phyloP scores from a whole-genome alignment of 2,329 filamentous ascomycete species.

The Fusarium citri region DNA sequence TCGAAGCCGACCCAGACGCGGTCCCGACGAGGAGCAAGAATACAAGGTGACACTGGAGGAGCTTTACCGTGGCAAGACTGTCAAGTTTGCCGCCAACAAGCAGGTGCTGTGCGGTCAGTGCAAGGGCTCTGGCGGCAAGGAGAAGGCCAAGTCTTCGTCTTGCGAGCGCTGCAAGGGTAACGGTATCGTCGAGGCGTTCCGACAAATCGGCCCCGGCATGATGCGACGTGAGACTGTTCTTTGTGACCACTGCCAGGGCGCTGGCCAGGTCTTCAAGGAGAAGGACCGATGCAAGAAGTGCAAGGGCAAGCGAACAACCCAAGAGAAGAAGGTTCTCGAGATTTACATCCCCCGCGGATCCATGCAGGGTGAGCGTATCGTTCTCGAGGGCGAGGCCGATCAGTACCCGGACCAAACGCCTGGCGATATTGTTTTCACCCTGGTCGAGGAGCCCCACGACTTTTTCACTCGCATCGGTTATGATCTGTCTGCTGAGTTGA shows the following conservation, averaged over 20 bases:
- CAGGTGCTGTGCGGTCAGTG: constrained; percentile 89
- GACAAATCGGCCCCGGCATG: constrained; percentile 87
- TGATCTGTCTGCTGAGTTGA: constrained; percentile 84
- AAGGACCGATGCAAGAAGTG: constrained; percentile 99
- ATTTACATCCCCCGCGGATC: constrained; percentile 94
- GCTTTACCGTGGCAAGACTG: constrained; percentile 98
- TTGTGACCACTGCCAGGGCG: constrained; percentile 86
- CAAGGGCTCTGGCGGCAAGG: constrained; percentile 90
- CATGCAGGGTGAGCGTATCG: constrained; percentile 87
- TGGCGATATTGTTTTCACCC: constrained; percentile 91
- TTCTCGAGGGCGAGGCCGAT: constrained; percentile 92
- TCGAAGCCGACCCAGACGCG: constrained; percentile 73
- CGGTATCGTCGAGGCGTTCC: constrained; percentile 80
- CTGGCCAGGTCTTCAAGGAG: constrained; percentile 89
- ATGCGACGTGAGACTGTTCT: constrained; percentile 82
- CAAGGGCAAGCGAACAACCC: constrained; percentile 88
- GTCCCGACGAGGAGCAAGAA: constrained; percentile 86
- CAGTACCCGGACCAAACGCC: constrained; percentile 89
- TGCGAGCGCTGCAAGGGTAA: constrained; percentile 88
- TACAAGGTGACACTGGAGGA: constrained; percentile 95
- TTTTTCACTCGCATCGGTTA: constrained; percentile 84
- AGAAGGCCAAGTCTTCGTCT: constrained; percentile 84
- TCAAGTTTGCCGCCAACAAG: constrained; percentile 95
- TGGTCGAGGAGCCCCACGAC: constrained; percentile 85
- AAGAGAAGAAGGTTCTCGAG: constrained; percentile 94